Conservation (phyloP, 1,284 basidiomycete genomes). For the Tilletia horrida region DNA sequence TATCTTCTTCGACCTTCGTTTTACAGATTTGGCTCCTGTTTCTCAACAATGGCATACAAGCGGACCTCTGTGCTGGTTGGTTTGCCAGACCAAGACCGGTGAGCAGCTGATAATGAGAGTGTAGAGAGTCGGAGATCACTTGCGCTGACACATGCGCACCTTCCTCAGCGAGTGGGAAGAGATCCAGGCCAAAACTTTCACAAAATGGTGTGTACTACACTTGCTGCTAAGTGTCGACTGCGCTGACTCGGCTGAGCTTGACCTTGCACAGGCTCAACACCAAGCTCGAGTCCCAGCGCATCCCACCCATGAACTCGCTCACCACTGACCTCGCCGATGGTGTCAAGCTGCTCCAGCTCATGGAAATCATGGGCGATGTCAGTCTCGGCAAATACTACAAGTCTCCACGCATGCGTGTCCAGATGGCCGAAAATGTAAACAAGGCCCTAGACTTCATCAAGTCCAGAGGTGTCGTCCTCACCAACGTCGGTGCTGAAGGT, state of each 20-base stretch:
- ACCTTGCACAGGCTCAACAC: conserved; percentile 75
- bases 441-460: conserved; percentile 93
- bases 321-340: conserved; percentile 89
- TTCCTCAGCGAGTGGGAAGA: conserved; percentile 48
- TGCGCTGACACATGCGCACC: neutral
- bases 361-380: conserved; percentile 65
- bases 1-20: no score
- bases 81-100: conserved; percentile 35
- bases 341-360: conserved; percentile 75
- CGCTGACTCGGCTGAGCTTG: neutral
- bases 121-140: no score
- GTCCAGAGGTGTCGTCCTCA: conserved; percentile 87
- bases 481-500: conserved; percentile 95
- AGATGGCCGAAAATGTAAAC: conserved; percentile 97
- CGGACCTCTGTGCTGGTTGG: conserved; percentile 41
- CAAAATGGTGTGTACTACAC: conserved; percentile 41
- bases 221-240: neutral
- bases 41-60: conserved; percentile 36
- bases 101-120: neutral
- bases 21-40: no score
- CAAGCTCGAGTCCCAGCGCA: conserved; percentile 78
- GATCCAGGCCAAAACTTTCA: conserved; percentile 51
- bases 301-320: conserved; percentile 85
- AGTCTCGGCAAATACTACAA: conserved; percentile 87
- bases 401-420: conserved; percentile 82